These are phyloP conservation scores for Byssoonygena ceratinophila DNA, from an alignment of 2,329 filamentous ascomycete genomes.

Conservation along the genomic window DNA sequence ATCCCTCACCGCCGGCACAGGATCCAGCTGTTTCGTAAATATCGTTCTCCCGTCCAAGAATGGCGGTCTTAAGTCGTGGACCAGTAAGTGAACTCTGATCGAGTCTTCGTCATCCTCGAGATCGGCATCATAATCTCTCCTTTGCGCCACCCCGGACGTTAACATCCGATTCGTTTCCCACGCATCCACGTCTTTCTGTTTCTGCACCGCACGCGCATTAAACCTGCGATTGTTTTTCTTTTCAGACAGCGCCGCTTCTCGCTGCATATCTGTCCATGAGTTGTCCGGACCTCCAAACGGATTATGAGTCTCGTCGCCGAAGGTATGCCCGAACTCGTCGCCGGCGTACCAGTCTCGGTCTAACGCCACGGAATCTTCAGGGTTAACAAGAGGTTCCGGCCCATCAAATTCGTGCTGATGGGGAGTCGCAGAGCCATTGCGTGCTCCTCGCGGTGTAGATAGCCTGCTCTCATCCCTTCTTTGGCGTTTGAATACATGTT, in stretches of 20 bases:
- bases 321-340: conserved; percentile 72
- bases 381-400: conserved; percentile 50
- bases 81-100: conserved; percentile 76
- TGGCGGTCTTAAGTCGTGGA: conserved; percentile 87
- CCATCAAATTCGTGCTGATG: conserved; percentile 52
- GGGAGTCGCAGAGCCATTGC: conserved; percentile 25
- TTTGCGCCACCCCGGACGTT: conserved; percentile 86
- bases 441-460: conserved; percentile 26
- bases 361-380: conserved; percentile 62
- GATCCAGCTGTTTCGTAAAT: conserved; percentile 94
- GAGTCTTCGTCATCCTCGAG: conserved; percentile 78
- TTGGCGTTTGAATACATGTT: conserved; percentile 12
- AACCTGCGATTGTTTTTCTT: conserved; percentile 65
- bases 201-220: conserved; percentile 66
- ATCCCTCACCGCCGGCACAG: conserved; percentile 83
- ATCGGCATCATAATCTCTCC: conserved; percentile 67
- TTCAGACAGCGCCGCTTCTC: conserved; percentile 62
- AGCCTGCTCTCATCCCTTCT: conserved; percentile 11
- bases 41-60: conserved; percentile 91
- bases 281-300: conserved; percentile 70
- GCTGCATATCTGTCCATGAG: conserved; percentile 63
- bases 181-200: conserved; percentile 88
- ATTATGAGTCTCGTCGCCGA: conserved; percentile 87
- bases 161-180: conserved; percentile 99
- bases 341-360: conserved; percentile 90